A percentile compares a stretch with the other conserved stretches of the same genome.
These are phyloP conservation scores for Cryptosporidium baileyi DNA, from an alignment of 169 alveolate species.

Conservation along the genomic window DNA sequence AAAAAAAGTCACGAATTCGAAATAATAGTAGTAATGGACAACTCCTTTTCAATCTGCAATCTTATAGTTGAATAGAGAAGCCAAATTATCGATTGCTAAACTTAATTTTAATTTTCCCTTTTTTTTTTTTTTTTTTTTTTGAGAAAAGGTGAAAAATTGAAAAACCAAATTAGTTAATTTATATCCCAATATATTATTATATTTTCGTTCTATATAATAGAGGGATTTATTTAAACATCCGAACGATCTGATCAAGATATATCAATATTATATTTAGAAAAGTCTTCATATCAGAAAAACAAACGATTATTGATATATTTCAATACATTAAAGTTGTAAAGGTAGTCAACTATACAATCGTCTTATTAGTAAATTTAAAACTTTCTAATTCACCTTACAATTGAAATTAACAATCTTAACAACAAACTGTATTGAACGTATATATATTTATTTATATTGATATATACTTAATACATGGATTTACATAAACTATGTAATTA, in stretches of 20 bases:
- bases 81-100: too few species aligned
- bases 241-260: slow-evolving; percentile 38
- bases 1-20: not conserved
- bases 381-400: slow-evolving; percentile 32
- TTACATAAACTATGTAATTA: not conserved
- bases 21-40: not conserved
- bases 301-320: slow-evolving; percentile 38
- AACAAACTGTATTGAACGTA: slow-evolving; percentile 41
- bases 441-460: slow-evolving; percentile 19
- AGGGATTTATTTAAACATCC: slow-evolving; percentile 35
- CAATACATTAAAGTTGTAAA: slow-evolving; percentile 51
- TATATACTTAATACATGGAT: not conserved
- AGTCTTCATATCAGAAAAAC: slow-evolving; percentile 59
- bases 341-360: slow-evolving; percentile 30
- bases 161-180: too few species aligned
- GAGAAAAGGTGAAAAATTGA: too few species aligned
- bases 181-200: too few species aligned
- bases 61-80: too few species aligned
- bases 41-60: too few species aligned
- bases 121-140: too few species aligned
- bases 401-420: slow-evolving; percentile 60
- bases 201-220: too few species aligned
- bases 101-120: too few species aligned
- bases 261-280: slow-evolving; percentile 37
- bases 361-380: slow-evolving; percentile 2